These are phyloP conservation scores for Royoungia palumana DNA, from an alignment of 768 basidiomycete genomes.

Conservation along the genomic window DNA sequence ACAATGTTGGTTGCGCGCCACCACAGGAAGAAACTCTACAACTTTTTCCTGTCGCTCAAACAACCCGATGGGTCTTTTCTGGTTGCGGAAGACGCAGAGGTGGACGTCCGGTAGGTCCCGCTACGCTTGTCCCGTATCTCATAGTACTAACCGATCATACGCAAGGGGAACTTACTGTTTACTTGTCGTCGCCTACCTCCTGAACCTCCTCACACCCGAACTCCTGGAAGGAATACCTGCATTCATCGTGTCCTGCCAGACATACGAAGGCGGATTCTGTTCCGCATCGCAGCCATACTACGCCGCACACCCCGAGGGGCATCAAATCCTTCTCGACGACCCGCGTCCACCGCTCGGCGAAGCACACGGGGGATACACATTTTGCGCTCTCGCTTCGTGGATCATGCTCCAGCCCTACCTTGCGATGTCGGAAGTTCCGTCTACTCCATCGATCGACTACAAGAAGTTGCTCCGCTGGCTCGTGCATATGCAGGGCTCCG, in stretches of 20 bases:
- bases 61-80: conserved; percentile 91
- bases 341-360: conserved; percentile 84
- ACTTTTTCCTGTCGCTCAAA: conserved; percentile 90
- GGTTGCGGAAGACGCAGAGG: conserved; percentile 83
- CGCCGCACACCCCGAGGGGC: conserved; percentile 22
- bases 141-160: neutral
- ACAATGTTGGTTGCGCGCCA: too few relatives aligned
- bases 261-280: conserved; percentile 95
- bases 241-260: conserved; percentile 90
- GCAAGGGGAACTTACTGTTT: conserved; percentile 94
- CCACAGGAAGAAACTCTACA: conserved; percentile 63
- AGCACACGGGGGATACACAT: conserved; percentile 97
- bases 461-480: conserved; percentile 73
- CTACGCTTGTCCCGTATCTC: neutral
- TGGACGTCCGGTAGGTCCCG: conserved; percentile 80
- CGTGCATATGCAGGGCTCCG: conserved; percentile 78
- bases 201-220: conserved; percentile 81
- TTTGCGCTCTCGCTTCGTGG: conserved; percentile 89
- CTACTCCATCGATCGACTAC: conserved; percentile 55
- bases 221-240: conserved; percentile 70
- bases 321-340: conserved; percentile 32
- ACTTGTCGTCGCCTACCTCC: conserved; percentile 74
- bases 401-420: conserved; percentile 66
- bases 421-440: conserved; percentile 3
- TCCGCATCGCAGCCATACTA: conserved; percentile 73